Evolutionary conservation across 441 rosid genomes (phyloP), one percentile per base, ranked within the genome.

Genomic region (Rhodomyrtus psidioides): DNA sequence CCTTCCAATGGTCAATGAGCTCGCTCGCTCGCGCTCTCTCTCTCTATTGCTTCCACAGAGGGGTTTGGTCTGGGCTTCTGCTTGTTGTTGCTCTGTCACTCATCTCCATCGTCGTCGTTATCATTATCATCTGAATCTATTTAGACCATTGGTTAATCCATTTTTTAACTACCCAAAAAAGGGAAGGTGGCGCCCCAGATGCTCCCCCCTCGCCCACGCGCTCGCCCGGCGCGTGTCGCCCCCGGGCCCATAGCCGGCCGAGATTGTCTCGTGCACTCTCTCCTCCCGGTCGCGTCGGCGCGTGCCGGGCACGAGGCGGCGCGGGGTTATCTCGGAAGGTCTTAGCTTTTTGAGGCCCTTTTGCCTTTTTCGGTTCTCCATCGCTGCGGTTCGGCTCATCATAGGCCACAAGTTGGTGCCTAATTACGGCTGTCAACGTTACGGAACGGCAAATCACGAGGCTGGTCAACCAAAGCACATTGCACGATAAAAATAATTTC

Each of bases 91-190:
- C 44, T 49, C 39, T 23, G 24, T 56, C 14, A 53, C 84, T 65
- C 79, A 54, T 55, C 84, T 74, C 85, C n/a, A n/a, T 44, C 17
- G 21, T 89, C 88, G 23, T 54, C 56, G 7, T 44, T 44, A 62
- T 30, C 75, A 30, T 62, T 46, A 70, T 86, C 85, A 79, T 84
- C 84, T 86, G 82, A 81, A 86, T 85, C 86, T n/a, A 6, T 70
- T 39, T 39, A 70, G 79, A 10, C 79, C 79, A 21, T 70, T 21
- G n/a, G 79, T 21, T 70, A 39, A 39, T 70, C 79, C 49, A 39
- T 39, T 55, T 39, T 65, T 70, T 70, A 70, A 70, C 79, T 70
- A 70, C 49, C 79, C 85, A 7, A 28, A 53, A 60, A 60, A 4
- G 15, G 58, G n/a, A 46, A 5, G 34, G 44, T 23, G 42, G 42